Percentiles rank a stretch among this genome's conserved stretches.
These are phyloP conservation scores for Sicyos edulis DNA, from an alignment of 306 rosid genomes.

Conservation along the genomic window DNA sequence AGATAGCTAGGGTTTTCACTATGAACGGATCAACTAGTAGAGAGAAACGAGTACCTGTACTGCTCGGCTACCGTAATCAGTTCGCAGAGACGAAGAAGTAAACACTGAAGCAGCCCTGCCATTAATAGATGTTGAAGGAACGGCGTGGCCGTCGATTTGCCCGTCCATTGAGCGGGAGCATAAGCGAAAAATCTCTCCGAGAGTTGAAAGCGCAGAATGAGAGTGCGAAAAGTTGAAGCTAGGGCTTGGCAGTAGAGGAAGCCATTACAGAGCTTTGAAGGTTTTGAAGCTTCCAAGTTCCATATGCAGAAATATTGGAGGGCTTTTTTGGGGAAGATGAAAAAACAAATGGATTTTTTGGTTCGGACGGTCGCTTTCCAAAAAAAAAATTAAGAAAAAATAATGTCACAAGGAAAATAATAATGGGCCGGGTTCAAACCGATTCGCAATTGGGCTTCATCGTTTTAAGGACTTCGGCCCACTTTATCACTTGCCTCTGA, in stretches of 20 bases:
- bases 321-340: background rate
- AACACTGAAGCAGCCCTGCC: constrained; percentile 35
- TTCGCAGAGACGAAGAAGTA: constrained; percentile 34
- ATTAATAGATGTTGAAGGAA: constrained; percentile 37
- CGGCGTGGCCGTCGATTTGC: constrained; percentile 46
- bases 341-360: background rate
- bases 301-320: constrained; percentile 9
- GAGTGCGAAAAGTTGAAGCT: constrained; percentile 14
- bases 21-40: background rate
- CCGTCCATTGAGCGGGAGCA: constrained; percentile 42
- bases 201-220: background rate
- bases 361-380: background rate
- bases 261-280: constrained; percentile 28
- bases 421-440: constrained; percentile 14
- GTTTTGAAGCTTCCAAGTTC: constrained; percentile 22
- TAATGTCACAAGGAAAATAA: background rate
- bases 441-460: too few species aligned
- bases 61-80: constrained; percentile 51
- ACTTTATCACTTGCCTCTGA: too few species aligned
- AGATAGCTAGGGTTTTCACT: constrained; percentile 15
- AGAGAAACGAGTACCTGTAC: constrained; percentile 57
- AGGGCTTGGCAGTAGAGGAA: constrained; percentile 23
- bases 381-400: background rate
- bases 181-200: constrained; percentile 14
- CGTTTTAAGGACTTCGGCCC: too few species aligned